These are phyloP conservation scores for Pythium insidiosum DNA, from an alignment of 352 stramenopile species.

Conservation along the genomic window DNA sequence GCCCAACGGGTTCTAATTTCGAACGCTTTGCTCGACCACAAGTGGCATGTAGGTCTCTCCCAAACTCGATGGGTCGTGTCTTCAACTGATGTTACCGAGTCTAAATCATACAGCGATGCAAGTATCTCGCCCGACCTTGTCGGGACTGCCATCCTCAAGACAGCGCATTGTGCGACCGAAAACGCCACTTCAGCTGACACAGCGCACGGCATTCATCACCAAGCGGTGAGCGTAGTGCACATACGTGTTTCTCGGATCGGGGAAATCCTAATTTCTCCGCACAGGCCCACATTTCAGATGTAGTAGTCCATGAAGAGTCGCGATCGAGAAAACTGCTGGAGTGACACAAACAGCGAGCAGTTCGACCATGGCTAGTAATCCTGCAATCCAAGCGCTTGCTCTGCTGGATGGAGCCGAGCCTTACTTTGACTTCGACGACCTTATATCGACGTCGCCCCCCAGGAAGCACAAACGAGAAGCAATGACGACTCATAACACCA, in stretches of 20 bases:
- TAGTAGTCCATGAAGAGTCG: not conserved
- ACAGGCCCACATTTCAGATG: slow-evolving; percentile 14
- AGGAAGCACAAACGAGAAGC: too few relatives aligned
- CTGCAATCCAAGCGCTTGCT: too few relatives aligned
- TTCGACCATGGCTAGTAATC: not conserved
- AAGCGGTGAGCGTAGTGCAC: slow-evolving; percentile 32
- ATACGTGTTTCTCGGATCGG: not conserved
- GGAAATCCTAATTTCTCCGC: not conserved
- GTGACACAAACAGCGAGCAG: too few relatives aligned
- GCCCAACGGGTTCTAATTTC: slow-evolving; percentile 44
- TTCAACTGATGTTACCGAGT: slow-evolving; percentile 2
- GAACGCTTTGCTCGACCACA: slow-evolving; percentile 60
- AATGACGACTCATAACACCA: too few relatives aligned
- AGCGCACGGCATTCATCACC: slow-evolving; percentile 47
- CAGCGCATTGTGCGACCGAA: slow-evolving; percentile 60
- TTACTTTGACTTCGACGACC: too few relatives aligned
- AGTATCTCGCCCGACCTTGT: slow-evolving; percentile 26
- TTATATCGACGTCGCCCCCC: too few relatives aligned
- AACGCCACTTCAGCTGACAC: slow-evolving; percentile 55
- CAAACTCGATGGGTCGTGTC: not conserved
- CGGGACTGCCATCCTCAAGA: slow-evolving; percentile 30
- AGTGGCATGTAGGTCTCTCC: slow-evolving; percentile 25
- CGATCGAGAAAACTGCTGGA: not conserved
- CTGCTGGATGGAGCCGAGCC: too few relatives aligned
- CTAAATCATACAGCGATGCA: slow-evolving; percentile 6